Evolutionary conservation across 2,329 filamentous ascomycete genomes (phyloP), one percentile per base, ranked within the genome.

Genomic region (Arthrobotrys entomopaga): DNA sequence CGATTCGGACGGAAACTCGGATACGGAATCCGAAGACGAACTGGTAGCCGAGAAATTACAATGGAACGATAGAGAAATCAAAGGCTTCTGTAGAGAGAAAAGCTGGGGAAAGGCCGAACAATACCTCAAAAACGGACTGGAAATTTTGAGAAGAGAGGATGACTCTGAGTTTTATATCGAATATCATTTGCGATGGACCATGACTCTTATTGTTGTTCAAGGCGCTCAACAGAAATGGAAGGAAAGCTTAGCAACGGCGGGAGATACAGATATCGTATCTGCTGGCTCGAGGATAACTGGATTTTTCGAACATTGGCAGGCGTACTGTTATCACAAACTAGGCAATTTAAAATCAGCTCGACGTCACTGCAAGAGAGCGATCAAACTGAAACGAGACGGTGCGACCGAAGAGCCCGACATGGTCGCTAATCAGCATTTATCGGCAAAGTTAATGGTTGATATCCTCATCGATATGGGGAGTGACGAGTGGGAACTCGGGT

Each of bases 381-480:
- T 54, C 7, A 54, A 19, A 16, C 34, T 54, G 2, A 2, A 13
- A 16, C 52, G 52, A 5, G 52, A 29, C 3, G 42, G 29, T 8
- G 29, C 10, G 10, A 34, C 29, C n/a, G 42, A 11, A 20, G n/a
- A 16, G 16, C 10, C 52, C 26, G 22, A 26, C 2, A 15, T 0
- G 16, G 29, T 8, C 29, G 7, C 29, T 34, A 34, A 34, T 13
- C 26, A 38, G 52, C 24, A 54, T 11, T 16, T 38, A 11, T 7
- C 52, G 6, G 52, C 40, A 2, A n/a, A 16, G 26, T 54, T 54
- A 16, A 54, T 54, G 52, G 52, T 38, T 16, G 29, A 54, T 15
- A 54, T 54, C n/a, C 15, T 54, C 10, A 7, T 11, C 1, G 52
- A 38, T 15, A n/a, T 54, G 20, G 52, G 24, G 15, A 20, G 42